These are phyloP conservation scores for Pisolithus thermaeus DNA, from an alignment of 1,284 basidiomycete species.

Conservation along the genomic window DNA sequence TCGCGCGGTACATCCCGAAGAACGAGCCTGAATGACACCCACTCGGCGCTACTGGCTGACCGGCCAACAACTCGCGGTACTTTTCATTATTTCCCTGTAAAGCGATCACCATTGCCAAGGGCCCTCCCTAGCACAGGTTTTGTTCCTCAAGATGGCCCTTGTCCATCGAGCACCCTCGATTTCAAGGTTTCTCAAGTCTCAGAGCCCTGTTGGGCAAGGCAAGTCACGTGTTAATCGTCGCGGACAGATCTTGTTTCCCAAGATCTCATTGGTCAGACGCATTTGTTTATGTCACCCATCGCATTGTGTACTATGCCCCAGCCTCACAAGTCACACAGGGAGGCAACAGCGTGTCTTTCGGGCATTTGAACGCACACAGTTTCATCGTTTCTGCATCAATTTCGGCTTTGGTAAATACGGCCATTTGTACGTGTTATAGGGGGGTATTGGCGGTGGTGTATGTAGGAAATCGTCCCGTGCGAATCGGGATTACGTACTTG, in stretches of 20 bases:
- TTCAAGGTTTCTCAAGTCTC: neutral
- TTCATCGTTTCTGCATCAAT: neutral
- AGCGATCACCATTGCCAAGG: neutral
- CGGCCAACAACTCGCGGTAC: neutral
- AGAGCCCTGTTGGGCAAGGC: no score
- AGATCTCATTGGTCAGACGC: neutral
- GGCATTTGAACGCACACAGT: neutral
- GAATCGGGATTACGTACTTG: conserved; percentile 20
- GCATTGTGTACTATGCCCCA: neutral
- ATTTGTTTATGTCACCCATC: neutral
- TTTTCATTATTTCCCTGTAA: neutral
- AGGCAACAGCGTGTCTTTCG: neutral
- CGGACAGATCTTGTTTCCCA: neutral
- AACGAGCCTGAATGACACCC: conserved; percentile 2
- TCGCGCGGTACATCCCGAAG: conserved; percentile 29
- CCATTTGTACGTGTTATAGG: neutral
- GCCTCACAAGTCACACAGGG: neutral
- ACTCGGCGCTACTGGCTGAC: no score
- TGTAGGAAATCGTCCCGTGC: neutral
- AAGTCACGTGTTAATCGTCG: neutral
- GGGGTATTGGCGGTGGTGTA: neutral
- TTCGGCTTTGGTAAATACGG: neutral
- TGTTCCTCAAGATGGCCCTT: neutral
- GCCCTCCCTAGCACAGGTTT: neutral
- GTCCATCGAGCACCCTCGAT: neutral